These are phyloP conservation scores for Rostrohypoxylon terebratum DNA, from an alignment of 495 filamentous ascomycete genomes.

Conservation along the genomic window DNA sequence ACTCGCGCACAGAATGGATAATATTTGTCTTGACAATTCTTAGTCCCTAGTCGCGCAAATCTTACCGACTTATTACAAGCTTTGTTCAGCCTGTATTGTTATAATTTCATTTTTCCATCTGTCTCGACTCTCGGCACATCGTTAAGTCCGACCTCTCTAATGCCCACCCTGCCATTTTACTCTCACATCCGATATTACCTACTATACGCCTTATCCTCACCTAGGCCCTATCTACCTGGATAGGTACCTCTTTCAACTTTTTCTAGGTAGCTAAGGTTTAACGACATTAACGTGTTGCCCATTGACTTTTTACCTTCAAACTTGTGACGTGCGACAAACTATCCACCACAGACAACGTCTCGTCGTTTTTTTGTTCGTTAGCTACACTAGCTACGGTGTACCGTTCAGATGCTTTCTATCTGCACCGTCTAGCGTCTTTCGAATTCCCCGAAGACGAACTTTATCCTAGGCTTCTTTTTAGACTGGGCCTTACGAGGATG, in stretches of 20 bases:
- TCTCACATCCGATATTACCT: background rate
- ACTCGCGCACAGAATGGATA: conserved; percentile 28
- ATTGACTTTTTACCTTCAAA: conserved; percentile 32
- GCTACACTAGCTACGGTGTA: background rate
- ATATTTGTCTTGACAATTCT: conserved; percentile 21
- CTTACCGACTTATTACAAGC: conserved; percentile 10
- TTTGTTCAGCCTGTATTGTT: conserved; percentile 23
- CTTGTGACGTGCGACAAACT: conserved; percentile 15
- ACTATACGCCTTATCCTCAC: conserved; percentile 4
- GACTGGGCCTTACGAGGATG: conserved; percentile 32
- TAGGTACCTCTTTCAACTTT: background rate
- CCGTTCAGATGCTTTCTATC: conserved; percentile 25
- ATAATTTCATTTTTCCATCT: conserved; percentile 28
- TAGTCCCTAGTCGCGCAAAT: conserved; percentile 17
- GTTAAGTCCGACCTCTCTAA: conserved; percentile 9
- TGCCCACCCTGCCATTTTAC: background rate
- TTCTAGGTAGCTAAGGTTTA: conserved; percentile 27
- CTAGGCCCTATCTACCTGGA: background rate
- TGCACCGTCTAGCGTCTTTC: conserved; percentile 32
- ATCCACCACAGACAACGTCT: background rate
- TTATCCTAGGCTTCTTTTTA: conserved; percentile 25
- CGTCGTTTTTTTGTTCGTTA: background rate
- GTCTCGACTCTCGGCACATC: conserved; percentile 7
- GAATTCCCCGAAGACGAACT: conserved; percentile 41
- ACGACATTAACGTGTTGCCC: conserved; percentile 26